Base-by-base conservation (phyloP, 768 basidiomycete genomes). In the Trametes meyenii region DNA sequence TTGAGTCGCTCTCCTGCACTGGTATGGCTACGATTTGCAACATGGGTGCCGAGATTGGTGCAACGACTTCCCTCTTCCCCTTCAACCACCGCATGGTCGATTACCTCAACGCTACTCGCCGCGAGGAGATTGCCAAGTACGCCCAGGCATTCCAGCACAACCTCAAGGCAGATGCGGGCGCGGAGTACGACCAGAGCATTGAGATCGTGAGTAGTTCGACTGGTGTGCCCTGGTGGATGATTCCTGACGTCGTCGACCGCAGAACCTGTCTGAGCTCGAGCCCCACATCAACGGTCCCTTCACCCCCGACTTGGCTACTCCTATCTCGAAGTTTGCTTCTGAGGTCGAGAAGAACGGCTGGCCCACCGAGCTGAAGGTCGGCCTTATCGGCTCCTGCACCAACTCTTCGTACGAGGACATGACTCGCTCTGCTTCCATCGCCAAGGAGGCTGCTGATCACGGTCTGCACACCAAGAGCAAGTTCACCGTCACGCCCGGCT, bases 331-430 rank as follows among this genome's bases (percentile, higher is more conserved):
- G 83, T 97, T 98, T 72, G 91, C 92, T 53, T 79, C 81, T 35
- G 94, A 87, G 68, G 94, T 91, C 62, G 94, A 93, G 85, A 88
- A 92, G 81, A 98, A 98, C 81, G 81, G 83, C 74, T 98, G 97
- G 97, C 97, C 97, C 39, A 82, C 89, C 57, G 96, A 99, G 75
- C 87, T 99, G 80, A 94, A 92, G 81, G 97, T 98, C 70, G 94
- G 87, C 62, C 88, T 99, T 60, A 98, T 99, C 74, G 97, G 97
- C 54, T 98, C 97, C 49, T 99, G 97, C 88, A 98, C 97, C 75
- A 99, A 99, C 86, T 98, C 97, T 49, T 98, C 97, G 36, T 99
- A 99, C 74, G 97, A 99, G 80, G 97, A 99, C 78, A 97, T 98
- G 96, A 90, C 94, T 39, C 94, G 97, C 73, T 92, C 96, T 40